Percentiles rank a stretch among this genome's conserved stretches.
phyloP scores from a whole-genome alignment of 805 yeast genomes.

The Kregervanrija delftensis region DNA sequence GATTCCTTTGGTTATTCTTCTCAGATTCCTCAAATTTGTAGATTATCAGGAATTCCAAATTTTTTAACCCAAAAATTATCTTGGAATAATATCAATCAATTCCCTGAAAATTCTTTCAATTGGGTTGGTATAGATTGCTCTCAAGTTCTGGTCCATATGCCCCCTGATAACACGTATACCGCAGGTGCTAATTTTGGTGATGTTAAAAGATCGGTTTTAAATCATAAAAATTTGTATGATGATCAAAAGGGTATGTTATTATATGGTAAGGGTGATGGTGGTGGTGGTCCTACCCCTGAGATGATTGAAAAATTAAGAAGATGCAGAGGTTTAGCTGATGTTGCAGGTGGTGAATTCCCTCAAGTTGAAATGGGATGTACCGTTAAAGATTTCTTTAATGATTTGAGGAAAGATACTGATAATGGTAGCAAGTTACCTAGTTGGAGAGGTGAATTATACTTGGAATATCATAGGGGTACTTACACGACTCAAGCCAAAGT shows the following conservation, averaged over 20 bases:
- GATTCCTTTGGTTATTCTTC: conserved; percentile 96
- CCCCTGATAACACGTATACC: conserved; percentile 94
- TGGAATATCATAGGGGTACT: conserved; percentile 96
- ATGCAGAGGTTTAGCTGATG: conserved; percentile 80
- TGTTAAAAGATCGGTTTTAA: conserved; percentile 68
- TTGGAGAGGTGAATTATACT: conserved; percentile 91
- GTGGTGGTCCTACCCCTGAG: conserved; percentile 95
- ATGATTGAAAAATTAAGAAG: conserved; percentile 91
- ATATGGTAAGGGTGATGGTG: conserved; percentile 96
- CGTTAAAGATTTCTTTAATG: conserved; percentile 75
- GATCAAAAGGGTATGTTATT: conserved; percentile 76
- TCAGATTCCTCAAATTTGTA: conserved; percentile 90
- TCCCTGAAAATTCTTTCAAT: conserved; percentile 86
- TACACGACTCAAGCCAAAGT: conserved; percentile 90
- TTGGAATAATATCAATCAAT: conserved; percentile 91
- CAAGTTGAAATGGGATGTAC: conserved; percentile 70
- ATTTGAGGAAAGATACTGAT: conserved; percentile 53
- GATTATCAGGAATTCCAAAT: conserved; percentile 74
- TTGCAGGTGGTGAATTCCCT: conserved; percentile 69
- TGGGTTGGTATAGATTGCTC: conserved; percentile 96
- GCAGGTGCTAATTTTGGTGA: conserved; percentile 92
- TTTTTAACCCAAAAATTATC: conserved; percentile 90
- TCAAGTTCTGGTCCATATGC: conserved; percentile 94
- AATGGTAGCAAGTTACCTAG: conserved; percentile 66
- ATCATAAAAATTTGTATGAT: conserved; percentile 77